These are phyloP conservation scores for Artemisia tridentata DNA, from an alignment of 129 eudicot genomes.

Conservation along the genomic window DNA sequence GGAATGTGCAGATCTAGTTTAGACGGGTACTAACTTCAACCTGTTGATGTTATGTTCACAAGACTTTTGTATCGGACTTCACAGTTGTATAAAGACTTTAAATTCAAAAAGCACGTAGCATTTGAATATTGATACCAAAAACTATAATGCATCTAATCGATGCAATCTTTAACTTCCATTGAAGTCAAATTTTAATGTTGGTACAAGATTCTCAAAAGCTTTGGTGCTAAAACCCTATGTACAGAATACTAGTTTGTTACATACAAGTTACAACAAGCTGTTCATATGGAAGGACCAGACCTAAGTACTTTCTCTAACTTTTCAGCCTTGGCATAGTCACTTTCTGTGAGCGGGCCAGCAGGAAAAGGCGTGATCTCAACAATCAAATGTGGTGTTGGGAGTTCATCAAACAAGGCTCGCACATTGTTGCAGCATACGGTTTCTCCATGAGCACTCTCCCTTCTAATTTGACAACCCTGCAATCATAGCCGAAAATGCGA, in stretches of 20 bases:
- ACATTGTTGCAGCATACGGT: slow-evolving; percentile 89
- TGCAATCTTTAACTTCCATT: neutral
- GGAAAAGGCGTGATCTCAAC: slow-evolving; percentile 92
- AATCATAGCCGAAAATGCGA: neutral
- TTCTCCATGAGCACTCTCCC: slow-evolving; percentile 92
- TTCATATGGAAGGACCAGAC: slow-evolving; percentile 75
- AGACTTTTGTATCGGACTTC: no score
- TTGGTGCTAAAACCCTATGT: slow-evolving; percentile 32
- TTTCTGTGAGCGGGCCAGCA: slow-evolving; percentile 81
- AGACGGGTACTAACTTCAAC: no score
- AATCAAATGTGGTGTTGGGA: slow-evolving; percentile 79
- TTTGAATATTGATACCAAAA: slow-evolving; percentile 1
- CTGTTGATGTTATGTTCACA: no score
- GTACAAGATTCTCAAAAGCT: neutral
- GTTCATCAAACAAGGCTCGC: slow-evolving; percentile 81
- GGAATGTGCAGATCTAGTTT: no score
- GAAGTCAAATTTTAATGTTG: no score
- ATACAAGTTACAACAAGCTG: slow-evolving; percentile 2
- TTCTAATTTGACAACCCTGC: slow-evolving; percentile 91
- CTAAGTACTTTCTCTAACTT: slow-evolving; percentile 89
- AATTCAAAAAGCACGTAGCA: no score
- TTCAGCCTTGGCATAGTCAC: slow-evolving; percentile 80
- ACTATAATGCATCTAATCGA: neutral
- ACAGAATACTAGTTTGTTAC: slow-evolving; percentile 23
- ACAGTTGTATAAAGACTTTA: no score